Evolutionary conservation across 805 yeast genomes (phyloP).

Genomic region (Hanseniaspora jakobsenii): DNA sequence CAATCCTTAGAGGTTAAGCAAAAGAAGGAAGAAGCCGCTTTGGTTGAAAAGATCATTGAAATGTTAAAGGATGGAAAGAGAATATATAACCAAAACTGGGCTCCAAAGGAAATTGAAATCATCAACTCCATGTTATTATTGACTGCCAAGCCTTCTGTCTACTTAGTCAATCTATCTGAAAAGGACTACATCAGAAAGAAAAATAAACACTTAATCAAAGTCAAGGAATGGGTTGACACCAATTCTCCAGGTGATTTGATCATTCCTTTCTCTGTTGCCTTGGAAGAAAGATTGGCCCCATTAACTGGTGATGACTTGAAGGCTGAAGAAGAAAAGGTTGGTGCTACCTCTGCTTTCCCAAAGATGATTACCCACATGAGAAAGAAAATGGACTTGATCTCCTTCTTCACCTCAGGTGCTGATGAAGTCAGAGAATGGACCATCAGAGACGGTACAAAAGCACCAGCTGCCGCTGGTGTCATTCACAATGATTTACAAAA

Average conservation of each 20-base stretch:
- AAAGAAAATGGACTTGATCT: slow-evolving; percentile 68
- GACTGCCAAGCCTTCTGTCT: slow-evolving; percentile 92
- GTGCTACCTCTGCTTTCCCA: slow-evolving; percentile 73
- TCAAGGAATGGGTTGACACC: slow-evolving; percentile 82
- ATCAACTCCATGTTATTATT: slow-evolving; percentile 77
- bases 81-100: slow-evolving; percentile 79
- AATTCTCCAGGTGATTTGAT: slow-evolving; percentile 82
- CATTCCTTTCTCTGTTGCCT: slow-evolving; percentile 83
- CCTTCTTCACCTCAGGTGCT: slow-evolving; percentile 92
- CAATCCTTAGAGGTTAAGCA: slow-evolving; percentile 80
- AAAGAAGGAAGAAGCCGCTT: slow-evolving; percentile 71
- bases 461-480: slow-evolving; percentile 98
- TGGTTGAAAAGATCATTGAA: slow-evolving; percentile 61
- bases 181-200: slow-evolving; percentile 75
- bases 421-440: slow-evolving; percentile 99
- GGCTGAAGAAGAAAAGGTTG: slow-evolving; percentile 61
- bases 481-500: slow-evolving; percentile 91
- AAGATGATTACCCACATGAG: slow-evolving; percentile 80
- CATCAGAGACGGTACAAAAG: slow-evolving; percentile 76
- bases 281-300: slow-evolving; percentile 82
- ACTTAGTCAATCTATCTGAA: slow-evolving; percentile 81
- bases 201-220: slow-evolving; percentile 71
- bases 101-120: slow-evolving; percentile 77
- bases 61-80: slow-evolving; percentile 75
- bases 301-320: slow-evolving; percentile 75